Conservation (phyloP, 306 rosid species). For the Cucumis sativus region Cucumber_9930_V3 NC_026661.2:2094501-2095000, state of each 20-base stretch:
- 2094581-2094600: slow-evolving; percentile 90
- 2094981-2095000: slow-evolving; percentile 93
- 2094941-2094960: slow-evolving; percentile 94
- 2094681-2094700: slow-evolving; percentile 97
- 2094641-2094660: slow-evolving; percentile 85
- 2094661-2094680: slow-evolving; percentile 80
- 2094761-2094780: background rate
- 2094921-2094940: slow-evolving; percentile 49
- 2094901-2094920: slow-evolving; percentile 1
- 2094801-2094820: background rate
- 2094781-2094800: background rate
- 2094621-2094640: slow-evolving; percentile 78
- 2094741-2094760: slow-evolving; percentile 60
- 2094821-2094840: background rate
- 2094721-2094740: slow-evolving; percentile 95
- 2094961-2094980: slow-evolving; percentile 82
- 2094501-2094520: slow-evolving; percentile 96
- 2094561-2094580: slow-evolving; percentile 88
- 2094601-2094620: slow-evolving; percentile 98
- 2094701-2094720: slow-evolving; percentile 91
- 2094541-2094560: slow-evolving; percentile 84
- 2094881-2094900: background rate
- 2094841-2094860: background rate
- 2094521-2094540: slow-evolving; percentile 95
- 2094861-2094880: background rate